These are phyloP conservation scores for Croton setiger DNA, from an alignment of 441 rosid genomes.

Conservation along the genomic window DNA sequence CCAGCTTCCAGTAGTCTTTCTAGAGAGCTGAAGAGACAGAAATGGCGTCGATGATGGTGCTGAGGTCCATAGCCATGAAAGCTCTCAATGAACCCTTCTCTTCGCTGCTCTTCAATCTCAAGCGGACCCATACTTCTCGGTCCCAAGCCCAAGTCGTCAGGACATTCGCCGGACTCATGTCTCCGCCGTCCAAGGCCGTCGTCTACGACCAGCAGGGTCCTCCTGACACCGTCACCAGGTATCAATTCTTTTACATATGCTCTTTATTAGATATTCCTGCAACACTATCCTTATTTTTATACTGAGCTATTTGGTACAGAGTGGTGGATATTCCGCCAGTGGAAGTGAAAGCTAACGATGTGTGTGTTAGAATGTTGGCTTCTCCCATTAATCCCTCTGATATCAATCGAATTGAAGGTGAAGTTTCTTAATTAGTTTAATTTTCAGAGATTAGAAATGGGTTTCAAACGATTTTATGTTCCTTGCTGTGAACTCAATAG, in stretches of 20 bases:
- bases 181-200: conserved; percentile 83
- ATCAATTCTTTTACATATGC: not conserved
- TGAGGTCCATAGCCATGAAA: conserved; percentile 25
- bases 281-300: not conserved
- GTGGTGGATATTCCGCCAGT: conserved; percentile 63
- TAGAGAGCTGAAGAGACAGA: not conserved
- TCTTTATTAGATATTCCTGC: not conserved
- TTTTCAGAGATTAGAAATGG: not conserved
- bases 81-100: conserved; percentile 21
- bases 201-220: conserved; percentile 81
- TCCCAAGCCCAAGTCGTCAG: conserved; percentile 25
- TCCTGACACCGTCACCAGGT: conserved; percentile 79
- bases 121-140: not conserved
- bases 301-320: conserved; percentile 25
- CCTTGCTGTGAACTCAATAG: conserved; percentile 12
- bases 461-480: not conserved
- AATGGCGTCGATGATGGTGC: conserved; percentile 31
- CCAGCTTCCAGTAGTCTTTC: not conserved
- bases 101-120: conserved; percentile 10
- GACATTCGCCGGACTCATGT: conserved; percentile 57
- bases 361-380: conserved; percentile 87
- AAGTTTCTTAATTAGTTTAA: not conserved
- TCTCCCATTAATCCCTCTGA: conserved; percentile 95
- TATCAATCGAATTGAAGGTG: conserved; percentile 89
- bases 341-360: conserved; percentile 71